Evolutionary conservation across 345 rosid genomes (phyloP).

Genomic region (Cardiospermum halicacabum): DNA sequence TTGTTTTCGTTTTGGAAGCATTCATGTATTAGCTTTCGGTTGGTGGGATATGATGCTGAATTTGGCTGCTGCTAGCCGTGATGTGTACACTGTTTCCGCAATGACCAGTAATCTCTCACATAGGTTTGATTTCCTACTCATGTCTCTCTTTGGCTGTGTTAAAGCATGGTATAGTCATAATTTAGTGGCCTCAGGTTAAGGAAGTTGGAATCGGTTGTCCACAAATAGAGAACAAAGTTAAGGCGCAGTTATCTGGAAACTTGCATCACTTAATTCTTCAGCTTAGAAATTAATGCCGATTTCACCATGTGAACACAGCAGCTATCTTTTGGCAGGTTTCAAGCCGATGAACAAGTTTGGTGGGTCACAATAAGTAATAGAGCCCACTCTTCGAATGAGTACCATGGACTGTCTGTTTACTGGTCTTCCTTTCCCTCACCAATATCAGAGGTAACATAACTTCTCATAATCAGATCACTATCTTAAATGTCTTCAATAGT

Average conservation of each 20-base stretch:
- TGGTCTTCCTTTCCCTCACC: slow-evolving; percentile 80
- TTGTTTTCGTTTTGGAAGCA: not conserved
- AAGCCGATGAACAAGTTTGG: slow-evolving; percentile 86
- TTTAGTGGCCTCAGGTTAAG: slow-evolving; percentile 67
- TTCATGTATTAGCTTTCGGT: not conserved
- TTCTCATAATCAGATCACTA: not conserved
- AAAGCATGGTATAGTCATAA: slow-evolving; percentile 7
- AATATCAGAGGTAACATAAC: slow-evolving; percentile 72
- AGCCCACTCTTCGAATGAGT: slow-evolving; percentile 59
- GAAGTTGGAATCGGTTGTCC: slow-evolving; percentile 80
- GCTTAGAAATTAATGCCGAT: not conserved
- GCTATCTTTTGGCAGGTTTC: slow-evolving; percentile 68
- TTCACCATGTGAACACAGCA: slow-evolving; percentile 24
- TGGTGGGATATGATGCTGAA: not conserved
- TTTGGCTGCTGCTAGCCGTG: slow-evolving; percentile 35
- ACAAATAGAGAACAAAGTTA: slow-evolving; percentile 44
- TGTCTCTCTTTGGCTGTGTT: not conserved
- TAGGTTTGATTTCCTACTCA: slow-evolving; percentile 41
- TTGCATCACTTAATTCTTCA: slow-evolving; percentile 55
- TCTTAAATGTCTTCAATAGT: not conserved
- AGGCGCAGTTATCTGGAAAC: slow-evolving; percentile 65
- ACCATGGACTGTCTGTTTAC: slow-evolving; percentile 86
- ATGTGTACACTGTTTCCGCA: slow-evolving; percentile 84
- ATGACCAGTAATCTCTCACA: slow-evolving; percentile 91
- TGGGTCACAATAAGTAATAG: slow-evolving; percentile 60